These are phyloP conservation scores for Gastrodia elata DNA, from an alignment of 106 monocot species.

Conservation along the genomic window DNA sequence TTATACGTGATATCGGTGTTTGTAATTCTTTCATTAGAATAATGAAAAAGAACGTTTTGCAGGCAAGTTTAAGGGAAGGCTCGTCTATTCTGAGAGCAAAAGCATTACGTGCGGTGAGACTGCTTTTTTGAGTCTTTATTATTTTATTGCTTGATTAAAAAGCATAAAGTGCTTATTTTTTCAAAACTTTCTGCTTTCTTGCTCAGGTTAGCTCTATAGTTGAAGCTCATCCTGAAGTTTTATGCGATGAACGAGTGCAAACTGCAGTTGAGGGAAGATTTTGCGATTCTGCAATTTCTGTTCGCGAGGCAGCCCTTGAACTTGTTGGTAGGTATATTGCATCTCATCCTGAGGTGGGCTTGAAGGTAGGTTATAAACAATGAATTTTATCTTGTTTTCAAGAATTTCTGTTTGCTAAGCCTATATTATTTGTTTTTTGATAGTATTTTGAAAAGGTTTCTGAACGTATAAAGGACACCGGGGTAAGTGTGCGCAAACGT, in stretches of 20 bases:
- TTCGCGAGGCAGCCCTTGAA: constrained; percentile 96
- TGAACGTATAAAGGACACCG: constrained; percentile 96
- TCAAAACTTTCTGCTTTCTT: constrained; percentile 1
- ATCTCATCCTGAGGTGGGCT: constrained; percentile 95
- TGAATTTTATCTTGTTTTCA: constrained; percentile 7
- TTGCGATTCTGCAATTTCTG: constrained; percentile 97
- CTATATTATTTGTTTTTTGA: constrained; percentile 11
- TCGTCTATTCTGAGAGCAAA: constrained; percentile 86
- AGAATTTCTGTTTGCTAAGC: background rate
- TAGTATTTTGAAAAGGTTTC: constrained; percentile 98
- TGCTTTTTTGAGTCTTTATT: background rate
- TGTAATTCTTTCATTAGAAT: background rate
- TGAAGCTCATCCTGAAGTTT: constrained; percentile 94
- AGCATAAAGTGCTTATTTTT: background rate
- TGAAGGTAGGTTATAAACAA: constrained; percentile 45
- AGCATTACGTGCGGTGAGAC: constrained; percentile 89
- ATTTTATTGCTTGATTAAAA: background rate
- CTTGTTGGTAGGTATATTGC: constrained; percentile 99
- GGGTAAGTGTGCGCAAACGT: constrained; percentile 95
- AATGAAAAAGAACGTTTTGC: constrained; percentile 12
- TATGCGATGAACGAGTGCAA: constrained; percentile 93
- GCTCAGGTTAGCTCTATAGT: constrained; percentile 85
- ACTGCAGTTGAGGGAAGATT: constrained; percentile 96
- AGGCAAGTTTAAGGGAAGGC: constrained; percentile 97
- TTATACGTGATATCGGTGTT: background rate